Percentiles rank a stretch among this genome's conserved stretches.
Evolutionary conservation across 83 land plant genomes (phyloP).

Genomic region (Isoetes engelmannii): DNA sequence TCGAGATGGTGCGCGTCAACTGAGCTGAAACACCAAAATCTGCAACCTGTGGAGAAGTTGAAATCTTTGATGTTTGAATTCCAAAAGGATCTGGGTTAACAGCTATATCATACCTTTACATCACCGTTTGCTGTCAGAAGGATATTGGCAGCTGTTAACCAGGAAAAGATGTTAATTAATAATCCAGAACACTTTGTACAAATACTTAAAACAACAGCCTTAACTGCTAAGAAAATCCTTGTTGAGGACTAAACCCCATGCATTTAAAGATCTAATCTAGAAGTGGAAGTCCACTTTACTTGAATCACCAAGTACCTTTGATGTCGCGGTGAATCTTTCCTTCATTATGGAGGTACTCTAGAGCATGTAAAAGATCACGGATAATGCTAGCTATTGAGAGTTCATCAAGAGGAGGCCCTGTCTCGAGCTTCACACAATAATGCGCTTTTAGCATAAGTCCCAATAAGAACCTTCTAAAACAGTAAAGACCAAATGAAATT

Average conservation of each 20-base stretch:
- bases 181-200: background rate
- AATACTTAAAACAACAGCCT: background rate
- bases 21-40: slow-evolving; percentile 99
- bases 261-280: no score
- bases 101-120: slow-evolving; percentile 61
- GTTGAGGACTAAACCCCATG: background rate
- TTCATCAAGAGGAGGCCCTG: slow-evolving; percentile 96
- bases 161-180: background rate
- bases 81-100: no score
- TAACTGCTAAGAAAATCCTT: background rate
- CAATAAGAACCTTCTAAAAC: background rate
- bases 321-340: slow-evolving; percentile 99
- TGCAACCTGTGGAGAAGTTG: slow-evolving; percentile 55
- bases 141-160: slow-evolving; percentile 86
- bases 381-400: slow-evolving; percentile 85
- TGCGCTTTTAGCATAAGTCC: background rate
- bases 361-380: slow-evolving; percentile 84
- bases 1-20: slow-evolving; percentile 85
- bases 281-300: no score
- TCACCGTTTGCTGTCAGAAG: slow-evolving; percentile 91
- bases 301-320: slow-evolving; percentile 48
- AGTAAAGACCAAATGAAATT: background rate
- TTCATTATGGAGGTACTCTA: slow-evolving; percentile 88
- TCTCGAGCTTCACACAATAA: slow-evolving; percentile 56
- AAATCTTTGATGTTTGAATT: no score